These are phyloP conservation scores for Malania oleifera DNA, from an alignment of 164 flowering plant genomes.

Conservation along the genomic window DNA sequence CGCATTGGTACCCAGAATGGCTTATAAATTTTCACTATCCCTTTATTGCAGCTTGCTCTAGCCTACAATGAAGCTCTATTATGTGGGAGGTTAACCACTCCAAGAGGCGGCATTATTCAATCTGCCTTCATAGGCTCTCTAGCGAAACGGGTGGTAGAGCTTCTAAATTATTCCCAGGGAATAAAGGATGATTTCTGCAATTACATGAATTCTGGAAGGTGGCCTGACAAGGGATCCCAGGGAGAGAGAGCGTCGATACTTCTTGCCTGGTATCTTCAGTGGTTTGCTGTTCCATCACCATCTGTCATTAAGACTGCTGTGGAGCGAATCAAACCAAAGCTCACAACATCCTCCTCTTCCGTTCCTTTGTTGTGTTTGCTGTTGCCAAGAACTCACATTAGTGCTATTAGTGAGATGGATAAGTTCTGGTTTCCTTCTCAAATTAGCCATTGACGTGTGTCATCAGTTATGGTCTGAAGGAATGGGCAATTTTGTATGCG, in stretches of 20 bases:
- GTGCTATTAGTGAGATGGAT: constrained; percentile 48
- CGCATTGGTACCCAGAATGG: neutral
- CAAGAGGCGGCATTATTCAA: constrained; percentile 65
- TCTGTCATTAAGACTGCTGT: constrained; percentile 38
- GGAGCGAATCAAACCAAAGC: constrained; percentile 40
- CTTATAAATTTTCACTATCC: neutral
- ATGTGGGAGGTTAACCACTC: constrained; percentile 49
- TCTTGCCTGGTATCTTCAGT: constrained; percentile 80
- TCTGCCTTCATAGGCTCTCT: constrained; percentile 68
- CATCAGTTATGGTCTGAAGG: neutral
- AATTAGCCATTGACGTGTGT: neutral
- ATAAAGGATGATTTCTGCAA: constrained; percentile 28
- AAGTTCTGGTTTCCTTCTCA: constrained; percentile 19
- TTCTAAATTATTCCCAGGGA: constrained; percentile 32
- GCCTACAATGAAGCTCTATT: constrained; percentile 71
- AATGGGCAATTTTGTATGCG: no score
- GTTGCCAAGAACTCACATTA: constrained; percentile 58
- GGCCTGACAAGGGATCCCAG: constrained; percentile 43
- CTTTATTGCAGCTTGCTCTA: constrained; percentile 61
- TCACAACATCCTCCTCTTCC: constrained; percentile 33
- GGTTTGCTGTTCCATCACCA: constrained; percentile 68
- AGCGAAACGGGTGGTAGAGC: constrained; percentile 65
- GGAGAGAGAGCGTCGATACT: constrained; percentile 23
- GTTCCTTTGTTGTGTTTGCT: constrained; percentile 65
- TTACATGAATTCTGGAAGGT: constrained; percentile 50